Conservation (phyloP, 768 basidiomycete species). For the Rossbeevera mucosa region DNA sequence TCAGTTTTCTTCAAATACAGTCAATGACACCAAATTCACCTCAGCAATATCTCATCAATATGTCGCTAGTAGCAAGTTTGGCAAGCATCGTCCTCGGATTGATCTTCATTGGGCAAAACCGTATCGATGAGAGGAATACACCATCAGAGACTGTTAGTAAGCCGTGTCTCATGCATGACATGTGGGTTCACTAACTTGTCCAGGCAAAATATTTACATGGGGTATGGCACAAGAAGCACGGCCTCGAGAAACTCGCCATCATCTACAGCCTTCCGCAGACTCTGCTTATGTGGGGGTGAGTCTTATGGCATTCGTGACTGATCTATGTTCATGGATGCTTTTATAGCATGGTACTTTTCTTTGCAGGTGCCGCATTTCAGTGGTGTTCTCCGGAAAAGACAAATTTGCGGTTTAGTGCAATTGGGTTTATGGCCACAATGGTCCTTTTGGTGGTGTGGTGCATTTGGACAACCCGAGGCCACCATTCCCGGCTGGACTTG, state of each 20-base stretch:
- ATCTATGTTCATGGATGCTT: background rate
- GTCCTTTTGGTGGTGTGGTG: conserved; percentile 41
- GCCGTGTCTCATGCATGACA: conserved; percentile 32
- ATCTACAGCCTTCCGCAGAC: conserved; percentile 53
- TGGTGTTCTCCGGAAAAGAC: conserved; percentile 16
- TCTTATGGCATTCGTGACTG: conserved; percentile 5
- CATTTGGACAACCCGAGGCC: conserved; percentile 30
- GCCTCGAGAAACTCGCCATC: conserved; percentile 48
- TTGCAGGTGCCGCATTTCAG: conserved; percentile 21
- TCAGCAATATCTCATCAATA: conserved; percentile 40
- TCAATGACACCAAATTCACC: conserved; percentile 18
- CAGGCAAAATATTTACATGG: conserved; percentile 14
- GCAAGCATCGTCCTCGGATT: conserved; percentile 41
- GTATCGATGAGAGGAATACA: conserved; percentile 27
- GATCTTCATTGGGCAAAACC: conserved; percentile 40
- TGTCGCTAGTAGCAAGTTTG: conserved; percentile 40
- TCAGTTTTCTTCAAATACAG: conserved; percentile 53
- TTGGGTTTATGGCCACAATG: conserved; percentile 25
- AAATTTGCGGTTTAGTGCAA: conserved; percentile 24
- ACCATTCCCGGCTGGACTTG: background rate
- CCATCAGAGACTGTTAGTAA: conserved; percentile 8
- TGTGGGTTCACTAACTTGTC: background rate
- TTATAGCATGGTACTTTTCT: conserved; percentile 27
- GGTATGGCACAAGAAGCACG: conserved; percentile 28
- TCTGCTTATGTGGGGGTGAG: conserved; percentile 59